Percentiles rank a stretch among this genome's conserved stretches.
These are phyloP conservation scores for Cylindrotheca fusiformis DNA, from an alignment of 108 stramenopile genomes.

Conservation along the genomic window DNA sequence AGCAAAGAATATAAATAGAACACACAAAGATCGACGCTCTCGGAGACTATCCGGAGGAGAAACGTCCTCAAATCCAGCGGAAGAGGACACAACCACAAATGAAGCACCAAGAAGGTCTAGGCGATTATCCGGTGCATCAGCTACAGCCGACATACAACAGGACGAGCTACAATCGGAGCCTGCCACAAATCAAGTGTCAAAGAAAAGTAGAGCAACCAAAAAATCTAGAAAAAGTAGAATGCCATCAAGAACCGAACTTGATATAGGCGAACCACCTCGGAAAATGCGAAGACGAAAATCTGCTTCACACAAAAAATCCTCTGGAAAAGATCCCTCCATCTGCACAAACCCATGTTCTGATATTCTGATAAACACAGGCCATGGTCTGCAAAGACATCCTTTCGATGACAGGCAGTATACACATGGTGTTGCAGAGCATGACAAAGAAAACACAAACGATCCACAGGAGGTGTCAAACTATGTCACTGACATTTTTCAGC, in stretches of 20 bases:
- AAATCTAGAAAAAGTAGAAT: too few species aligned
- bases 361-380: constrained; percentile 1
- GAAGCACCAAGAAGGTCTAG: constrained; percentile 18
- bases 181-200: too few species aligned
- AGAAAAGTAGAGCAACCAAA: too few species aligned
- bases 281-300: too few species aligned
- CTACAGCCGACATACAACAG: background rate
- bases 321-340: background rate
- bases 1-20: too few species aligned
- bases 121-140: constrained; percentile 11
- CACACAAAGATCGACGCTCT: too few species aligned
- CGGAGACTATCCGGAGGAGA: background rate
- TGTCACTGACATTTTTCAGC: constrained; percentile 83
- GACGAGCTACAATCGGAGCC: too few species aligned
- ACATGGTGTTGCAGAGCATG: constrained; percentile 29
- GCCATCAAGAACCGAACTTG: too few species aligned
- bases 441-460: constrained; percentile 25
- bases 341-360: constrained; percentile 9
- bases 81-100: background rate
- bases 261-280: too few species aligned
- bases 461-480: constrained; percentile 47
- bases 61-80: constrained; percentile 3
- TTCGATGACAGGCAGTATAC: constrained; percentile 38
- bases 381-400: constrained; percentile 16
- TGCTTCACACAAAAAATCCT: too few species aligned